A percentile compares a stretch with the other conserved stretches of the same genome.
Conservation (phyloP, 208 protist species). For the Naegleria lovaniensis region DNA sequence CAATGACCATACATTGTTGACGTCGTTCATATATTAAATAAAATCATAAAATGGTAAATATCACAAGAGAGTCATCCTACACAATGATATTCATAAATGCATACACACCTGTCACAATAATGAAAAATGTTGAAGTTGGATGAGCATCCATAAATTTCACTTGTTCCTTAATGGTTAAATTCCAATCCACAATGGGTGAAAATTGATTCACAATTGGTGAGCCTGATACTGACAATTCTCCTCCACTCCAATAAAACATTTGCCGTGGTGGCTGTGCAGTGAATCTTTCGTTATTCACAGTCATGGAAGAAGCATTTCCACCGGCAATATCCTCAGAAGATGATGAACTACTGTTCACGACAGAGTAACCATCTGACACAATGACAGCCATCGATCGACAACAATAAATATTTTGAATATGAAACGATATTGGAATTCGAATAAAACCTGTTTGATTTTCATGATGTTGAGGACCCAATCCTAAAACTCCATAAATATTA, state of each 20-base stretch:
- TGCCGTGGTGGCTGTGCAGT: neutral
- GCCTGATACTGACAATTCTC: neutral
- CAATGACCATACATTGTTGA: no score
- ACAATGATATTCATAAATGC: neutral
- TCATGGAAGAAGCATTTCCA: no score
- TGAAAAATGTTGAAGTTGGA: neutral
- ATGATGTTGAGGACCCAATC: neutral
- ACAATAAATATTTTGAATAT: neutral
- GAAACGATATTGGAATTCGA: neutral
- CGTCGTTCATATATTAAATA: no score
- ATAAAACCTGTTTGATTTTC: neutral
- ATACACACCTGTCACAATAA: neutral
- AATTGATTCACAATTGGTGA: neutral
- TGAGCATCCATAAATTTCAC: neutral
- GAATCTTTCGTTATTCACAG: no score
- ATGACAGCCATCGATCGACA: neutral
- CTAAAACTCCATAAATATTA: constrained; percentile 1
- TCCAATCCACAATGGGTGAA: neutral
- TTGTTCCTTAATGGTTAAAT: neutral
- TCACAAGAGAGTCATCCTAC: neutral
- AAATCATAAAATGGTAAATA: no score
- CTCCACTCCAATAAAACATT: neutral
- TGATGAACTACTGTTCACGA: neutral
- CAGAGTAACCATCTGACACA: neutral
- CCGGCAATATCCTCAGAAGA: no score